phyloP scores from a whole-genome alignment of 1,139 yeast species.

The Debaryomyces nepalensis region DNA sequence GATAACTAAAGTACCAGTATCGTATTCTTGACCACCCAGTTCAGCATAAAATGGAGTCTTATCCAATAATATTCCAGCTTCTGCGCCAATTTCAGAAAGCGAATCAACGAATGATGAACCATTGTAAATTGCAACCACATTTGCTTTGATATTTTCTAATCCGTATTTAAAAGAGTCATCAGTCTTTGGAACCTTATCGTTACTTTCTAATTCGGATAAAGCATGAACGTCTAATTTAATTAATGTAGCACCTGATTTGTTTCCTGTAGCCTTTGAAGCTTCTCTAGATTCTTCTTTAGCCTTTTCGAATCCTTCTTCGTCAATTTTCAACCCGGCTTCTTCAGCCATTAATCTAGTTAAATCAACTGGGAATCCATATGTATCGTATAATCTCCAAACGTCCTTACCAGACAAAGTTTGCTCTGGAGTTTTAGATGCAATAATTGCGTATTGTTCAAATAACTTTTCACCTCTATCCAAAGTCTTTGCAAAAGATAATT shows the following conservation, averaged over 20 bases:
- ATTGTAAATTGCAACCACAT: conserved; percentile 71
- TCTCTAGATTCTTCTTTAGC: conserved; percentile 89
- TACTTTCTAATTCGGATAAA: conserved; percentile 63
- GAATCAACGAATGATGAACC: conserved; percentile 62
- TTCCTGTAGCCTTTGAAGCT: conserved; percentile 89
- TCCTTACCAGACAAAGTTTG: conserved; percentile 88
- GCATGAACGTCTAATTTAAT: conserved; percentile 91
- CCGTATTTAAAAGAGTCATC: conserved; percentile 81
- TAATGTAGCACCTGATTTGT: conserved; percentile 58
- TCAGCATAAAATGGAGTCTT: conserved; percentile 96
- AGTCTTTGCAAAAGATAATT: conserved; percentile 90
- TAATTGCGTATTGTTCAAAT: conserved; percentile 88
- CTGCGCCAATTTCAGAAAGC: conserved; percentile 51
- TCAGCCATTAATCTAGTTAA: conserved; percentile 98
- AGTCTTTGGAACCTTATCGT: conserved; percentile 72
- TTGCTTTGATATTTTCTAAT: conserved; percentile 62
- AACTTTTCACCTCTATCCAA: conserved; percentile 97
- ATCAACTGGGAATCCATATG: conserved; percentile 99
- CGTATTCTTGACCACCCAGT: conserved; percentile 99
- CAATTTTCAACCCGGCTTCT: conserved; percentile 93
- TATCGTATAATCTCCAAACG: conserved; percentile 97
- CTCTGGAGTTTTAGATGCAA: conserved; percentile 75
- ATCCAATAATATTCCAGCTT: conserved; percentile 81
- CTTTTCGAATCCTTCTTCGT: conserved; percentile 86
- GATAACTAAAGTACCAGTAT: conserved; percentile 88